A percentile compares a stretch with the other conserved stretches of the same genome.
These are phyloP conservation scores for Macrophomina phaseolina DNA, from an alignment of 2,329 filamentous ascomycete species.

Conservation along the genomic window DNA sequence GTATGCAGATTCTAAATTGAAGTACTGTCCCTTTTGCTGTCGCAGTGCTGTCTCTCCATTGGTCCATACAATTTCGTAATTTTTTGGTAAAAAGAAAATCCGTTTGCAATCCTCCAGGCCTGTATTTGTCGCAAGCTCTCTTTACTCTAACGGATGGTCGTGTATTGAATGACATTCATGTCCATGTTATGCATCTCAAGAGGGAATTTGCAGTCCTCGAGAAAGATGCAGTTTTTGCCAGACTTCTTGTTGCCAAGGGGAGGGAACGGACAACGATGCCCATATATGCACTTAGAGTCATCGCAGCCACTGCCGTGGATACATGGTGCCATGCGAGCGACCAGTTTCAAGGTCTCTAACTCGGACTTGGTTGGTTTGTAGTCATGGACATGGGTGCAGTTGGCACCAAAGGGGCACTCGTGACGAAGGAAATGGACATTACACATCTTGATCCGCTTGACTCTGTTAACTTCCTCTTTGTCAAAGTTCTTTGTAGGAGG, in stretches of 20 bases:
- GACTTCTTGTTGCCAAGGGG: constrained; percentile 49
- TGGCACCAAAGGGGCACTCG: constrained; percentile 61
- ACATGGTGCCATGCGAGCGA: constrained; percentile 69
- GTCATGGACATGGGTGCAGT: constrained; percentile 62
- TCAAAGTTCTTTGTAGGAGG: constrained; percentile 55
- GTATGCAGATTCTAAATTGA: too few species aligned
- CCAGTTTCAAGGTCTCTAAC: constrained; percentile 59
- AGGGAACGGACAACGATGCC: constrained; percentile 65
- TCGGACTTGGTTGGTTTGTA: constrained; percentile 61
- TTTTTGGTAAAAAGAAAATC: not conserved
- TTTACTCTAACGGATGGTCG: constrained; percentile 40
- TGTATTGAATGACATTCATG: constrained; percentile 60
- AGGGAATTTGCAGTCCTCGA: constrained; percentile 63
- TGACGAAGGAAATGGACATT: constrained; percentile 65
- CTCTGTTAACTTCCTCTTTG: constrained; percentile 62
- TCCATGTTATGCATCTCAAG: constrained; percentile 64
- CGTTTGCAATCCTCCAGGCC: not conserved
- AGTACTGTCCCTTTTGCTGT: too few species aligned
- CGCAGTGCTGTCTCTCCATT: too few species aligned
- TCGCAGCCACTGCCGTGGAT: constrained; percentile 62
- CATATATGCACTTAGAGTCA: constrained; percentile 67
- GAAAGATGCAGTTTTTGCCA: constrained; percentile 61
- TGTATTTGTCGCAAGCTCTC: not conserved
- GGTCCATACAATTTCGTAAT: not conserved
- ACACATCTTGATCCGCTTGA: constrained; percentile 68